phyloP scores from a whole-genome alignment of 1,284 basidiomycete genomes.

The Pyrrhoderma noxium region DNA sequence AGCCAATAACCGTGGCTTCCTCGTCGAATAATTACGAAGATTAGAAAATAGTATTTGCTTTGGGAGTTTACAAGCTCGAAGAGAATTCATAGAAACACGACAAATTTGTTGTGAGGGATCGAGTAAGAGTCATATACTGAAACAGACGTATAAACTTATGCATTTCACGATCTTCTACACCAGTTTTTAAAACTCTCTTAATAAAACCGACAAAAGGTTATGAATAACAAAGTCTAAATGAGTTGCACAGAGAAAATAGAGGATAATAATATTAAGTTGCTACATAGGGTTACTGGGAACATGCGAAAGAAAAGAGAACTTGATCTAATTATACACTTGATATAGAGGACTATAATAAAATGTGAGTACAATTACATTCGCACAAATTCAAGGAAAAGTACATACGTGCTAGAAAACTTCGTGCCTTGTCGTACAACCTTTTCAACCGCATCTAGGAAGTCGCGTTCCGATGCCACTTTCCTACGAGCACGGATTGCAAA shows the following conservation, averaged over 20 bases:
- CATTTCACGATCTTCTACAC: no score
- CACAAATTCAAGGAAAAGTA: conserved; percentile 21
- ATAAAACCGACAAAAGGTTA: no score
- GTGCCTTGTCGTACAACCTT: conserved; percentile 97
- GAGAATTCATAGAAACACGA: no score
- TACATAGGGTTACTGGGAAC: neutral
- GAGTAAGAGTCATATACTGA: no score
- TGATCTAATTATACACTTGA: conserved; percentile 62
- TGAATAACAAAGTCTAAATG: neutral
- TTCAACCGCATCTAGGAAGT: conserved; percentile 97
- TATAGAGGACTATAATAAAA: conserved; percentile 47
- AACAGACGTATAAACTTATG: no score
- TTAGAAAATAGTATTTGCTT: neutral
- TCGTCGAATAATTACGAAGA: neutral
- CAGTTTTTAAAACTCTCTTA: no score
- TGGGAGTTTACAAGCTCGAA: neutral
- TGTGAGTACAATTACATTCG: neutral
- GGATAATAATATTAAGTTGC: neutral
- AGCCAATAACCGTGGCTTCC: conserved; percentile 20
- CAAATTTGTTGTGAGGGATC: no score
- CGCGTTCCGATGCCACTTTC: conserved; percentile 95
- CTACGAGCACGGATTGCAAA: conserved; percentile 96
- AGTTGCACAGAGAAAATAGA: neutral
- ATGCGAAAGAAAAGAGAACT: neutral
- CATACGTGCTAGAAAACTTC: conserved; percentile 89